phyloP scores from a whole-genome alignment of 2,329 filamentous ascomycete species.

The Ramularia endophylla region DNA sequence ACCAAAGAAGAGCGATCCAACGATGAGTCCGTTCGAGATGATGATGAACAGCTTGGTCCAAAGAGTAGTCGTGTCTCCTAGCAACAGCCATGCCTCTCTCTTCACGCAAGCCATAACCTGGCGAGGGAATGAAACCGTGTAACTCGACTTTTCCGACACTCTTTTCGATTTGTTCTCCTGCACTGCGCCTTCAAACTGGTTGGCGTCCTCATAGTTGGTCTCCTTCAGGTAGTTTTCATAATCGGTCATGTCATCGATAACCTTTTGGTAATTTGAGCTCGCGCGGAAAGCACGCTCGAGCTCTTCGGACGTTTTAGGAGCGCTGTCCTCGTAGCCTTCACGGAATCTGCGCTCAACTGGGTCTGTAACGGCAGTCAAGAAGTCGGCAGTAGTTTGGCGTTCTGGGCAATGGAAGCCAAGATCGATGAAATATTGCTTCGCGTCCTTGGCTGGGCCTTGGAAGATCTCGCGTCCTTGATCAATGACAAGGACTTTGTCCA shows the following conservation, averaged over 20 bases:
- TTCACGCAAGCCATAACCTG: slow-evolving; percentile 65
- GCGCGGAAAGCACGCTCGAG: slow-evolving; percentile 61
- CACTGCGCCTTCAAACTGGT: slow-evolving; percentile 57
- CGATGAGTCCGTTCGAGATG: slow-evolving; percentile 65
- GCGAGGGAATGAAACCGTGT: slow-evolving; percentile 66
- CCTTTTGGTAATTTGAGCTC: slow-evolving; percentile 55
- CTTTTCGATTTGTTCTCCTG: slow-evolving; percentile 60
- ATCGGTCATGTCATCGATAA: slow-evolving; percentile 55
- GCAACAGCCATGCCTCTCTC: slow-evolving; percentile 72
- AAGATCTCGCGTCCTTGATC: slow-evolving; percentile 65
- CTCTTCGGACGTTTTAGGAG: slow-evolving; percentile 64
- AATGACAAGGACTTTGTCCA: slow-evolving; percentile 77
- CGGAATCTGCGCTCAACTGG: slow-evolving; percentile 64
- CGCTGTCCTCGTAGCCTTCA: slow-evolving; percentile 56
- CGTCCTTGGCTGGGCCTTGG: slow-evolving; percentile 56
- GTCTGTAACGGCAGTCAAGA: slow-evolving; percentile 70
- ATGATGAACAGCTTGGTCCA: slow-evolving; percentile 78
- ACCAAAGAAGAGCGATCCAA: slow-evolving; percentile 73
- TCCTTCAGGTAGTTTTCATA: slow-evolving; percentile 55
- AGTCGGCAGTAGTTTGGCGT: slow-evolving; percentile 68
- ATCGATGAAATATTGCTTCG: slow-evolving; percentile 60
- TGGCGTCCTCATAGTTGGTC: slow-evolving; percentile 55
- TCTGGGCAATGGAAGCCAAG: slow-evolving; percentile 57
- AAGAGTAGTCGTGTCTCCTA: slow-evolving; percentile 67
- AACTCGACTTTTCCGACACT: slow-evolving; percentile 62